Conservation (phyloP, 2,329 filamentous ascomycete species). For the Colletotrichum tanaceti region DNA sequence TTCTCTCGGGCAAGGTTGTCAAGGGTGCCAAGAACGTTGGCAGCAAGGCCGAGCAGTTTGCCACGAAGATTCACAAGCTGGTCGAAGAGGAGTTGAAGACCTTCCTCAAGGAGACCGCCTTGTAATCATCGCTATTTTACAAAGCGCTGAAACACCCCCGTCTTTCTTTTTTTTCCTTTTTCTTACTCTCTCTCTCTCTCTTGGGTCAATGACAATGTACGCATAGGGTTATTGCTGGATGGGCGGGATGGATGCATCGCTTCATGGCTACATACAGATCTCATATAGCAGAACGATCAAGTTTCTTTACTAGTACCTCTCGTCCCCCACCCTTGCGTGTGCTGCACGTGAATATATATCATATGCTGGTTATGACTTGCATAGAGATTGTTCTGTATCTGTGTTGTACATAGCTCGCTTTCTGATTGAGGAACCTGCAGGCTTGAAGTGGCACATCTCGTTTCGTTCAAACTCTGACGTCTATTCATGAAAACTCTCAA, state of each 20-base stretch:
- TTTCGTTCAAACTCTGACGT: neutral
- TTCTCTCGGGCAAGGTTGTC: slow-evolving; percentile 67
- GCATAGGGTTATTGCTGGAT: slow-evolving; percentile 38
- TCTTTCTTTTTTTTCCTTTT: slow-evolving; percentile 27
- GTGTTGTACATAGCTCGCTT: too few species aligned
- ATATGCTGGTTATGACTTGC: too few species aligned
- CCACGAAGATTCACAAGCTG: slow-evolving; percentile 71
- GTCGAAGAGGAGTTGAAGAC: slow-evolving; percentile 71
- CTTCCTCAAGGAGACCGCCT: slow-evolving; percentile 65
- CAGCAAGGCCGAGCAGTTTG: slow-evolving; percentile 70
- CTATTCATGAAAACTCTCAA: slow-evolving; percentile 6
- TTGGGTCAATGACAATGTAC: slow-evolving; percentile 41
- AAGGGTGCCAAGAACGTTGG: slow-evolving; percentile 64
- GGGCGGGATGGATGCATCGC: slow-evolving; percentile 38
- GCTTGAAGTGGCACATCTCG: too few species aligned
- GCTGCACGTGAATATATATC: too few species aligned
- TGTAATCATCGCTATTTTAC: slow-evolving; percentile 45
- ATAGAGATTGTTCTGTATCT: neutral
- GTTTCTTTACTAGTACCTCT: slow-evolving; percentile 22
- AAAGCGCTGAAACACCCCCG: slow-evolving; percentile 13
- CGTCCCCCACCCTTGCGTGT: too few species aligned
- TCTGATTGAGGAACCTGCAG: too few species aligned
- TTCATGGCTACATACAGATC: slow-evolving; percentile 39
- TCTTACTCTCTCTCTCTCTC: slow-evolving; percentile 41
- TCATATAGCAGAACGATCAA: slow-evolving; percentile 32